Conservation (phyloP, 2,329 filamentous ascomycete species). For the Zymoseptoria tritici region DNA sequence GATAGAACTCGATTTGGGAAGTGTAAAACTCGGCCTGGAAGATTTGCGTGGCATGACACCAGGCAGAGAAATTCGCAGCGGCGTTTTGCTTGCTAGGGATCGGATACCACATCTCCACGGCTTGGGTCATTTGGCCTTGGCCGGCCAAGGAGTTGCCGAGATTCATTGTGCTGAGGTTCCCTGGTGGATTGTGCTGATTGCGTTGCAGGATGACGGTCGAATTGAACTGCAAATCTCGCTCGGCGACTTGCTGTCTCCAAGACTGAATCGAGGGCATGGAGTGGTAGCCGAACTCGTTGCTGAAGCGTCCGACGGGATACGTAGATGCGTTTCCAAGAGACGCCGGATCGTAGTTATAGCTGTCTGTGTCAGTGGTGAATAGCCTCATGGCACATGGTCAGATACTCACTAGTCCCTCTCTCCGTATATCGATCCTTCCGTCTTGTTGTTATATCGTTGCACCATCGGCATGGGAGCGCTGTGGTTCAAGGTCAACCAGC, state of each 20-base stretch:
- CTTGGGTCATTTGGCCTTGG: constrained; percentile 53
- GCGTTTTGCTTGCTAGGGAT: constrained; percentile 46
- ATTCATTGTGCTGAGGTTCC: constrained; percentile 42
- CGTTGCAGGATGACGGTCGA: constrained; percentile 48
- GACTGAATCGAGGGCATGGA: constrained; percentile 54
- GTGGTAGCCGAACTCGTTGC: constrained; percentile 58
- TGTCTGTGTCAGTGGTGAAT: neutral
- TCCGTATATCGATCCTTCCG: constrained; percentile 48
- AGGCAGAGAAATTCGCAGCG: constrained; percentile 53
- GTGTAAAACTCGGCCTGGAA: constrained; percentile 59
- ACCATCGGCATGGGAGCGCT: constrained; percentile 43
- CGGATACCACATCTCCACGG: constrained; percentile 51
- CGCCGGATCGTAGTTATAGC: constrained; percentile 50
- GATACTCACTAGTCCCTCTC: constrained; percentile 38
- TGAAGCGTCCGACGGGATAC: constrained; percentile 54
- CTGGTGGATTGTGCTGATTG: constrained; percentile 53
- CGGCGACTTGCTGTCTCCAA: constrained; percentile 48
- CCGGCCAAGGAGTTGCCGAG: constrained; percentile 38
- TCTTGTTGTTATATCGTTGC: constrained; percentile 50
- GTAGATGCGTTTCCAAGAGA: constrained; percentile 48
- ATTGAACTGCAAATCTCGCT: constrained; percentile 50
- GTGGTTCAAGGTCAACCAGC: constrained; percentile 49
- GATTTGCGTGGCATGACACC: constrained; percentile 55
- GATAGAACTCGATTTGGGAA: constrained; percentile 54
- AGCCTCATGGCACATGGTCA: neutral